phyloP scores from a whole-genome alignment of 352 stramenopile species.

The Pythium utonaiense region DNA sequence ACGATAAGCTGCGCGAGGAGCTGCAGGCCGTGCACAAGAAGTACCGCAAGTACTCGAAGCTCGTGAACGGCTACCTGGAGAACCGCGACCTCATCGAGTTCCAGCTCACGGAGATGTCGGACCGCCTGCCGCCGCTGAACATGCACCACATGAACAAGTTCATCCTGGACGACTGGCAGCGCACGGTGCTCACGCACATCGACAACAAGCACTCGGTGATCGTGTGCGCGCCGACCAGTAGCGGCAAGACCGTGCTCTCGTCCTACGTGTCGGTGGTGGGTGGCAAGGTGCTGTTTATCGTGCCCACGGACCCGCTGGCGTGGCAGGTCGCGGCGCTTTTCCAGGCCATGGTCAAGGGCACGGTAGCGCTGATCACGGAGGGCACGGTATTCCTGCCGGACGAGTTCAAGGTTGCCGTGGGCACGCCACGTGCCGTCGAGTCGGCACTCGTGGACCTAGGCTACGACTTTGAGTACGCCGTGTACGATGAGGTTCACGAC shows the following conservation, averaged over 20 bases:
- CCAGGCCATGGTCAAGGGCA: conserved; percentile 96
- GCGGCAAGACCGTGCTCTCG: conserved; percentile 94
- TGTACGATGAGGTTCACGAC: conserved; percentile 98
- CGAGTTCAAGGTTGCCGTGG: conserved; percentile 92
- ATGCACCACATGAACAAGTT: conserved; percentile 92
- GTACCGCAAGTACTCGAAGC: conserved; percentile 86
- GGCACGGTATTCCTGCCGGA: conserved; percentile 78
- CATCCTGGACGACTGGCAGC: conserved; percentile 97
- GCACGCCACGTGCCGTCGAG: conserved; percentile 94
- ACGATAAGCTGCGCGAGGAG: conserved; percentile 58
- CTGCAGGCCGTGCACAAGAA: conserved; percentile 81
- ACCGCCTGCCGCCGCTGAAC: conserved; percentile 79
- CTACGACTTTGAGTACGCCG: conserved; percentile 96
- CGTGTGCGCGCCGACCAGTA: conserved; percentile 97
- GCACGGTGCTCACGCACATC: conserved; percentile 93
- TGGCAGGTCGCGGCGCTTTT: conserved; percentile 99
- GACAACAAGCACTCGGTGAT: conserved; percentile 95
- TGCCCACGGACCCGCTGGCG: conserved; percentile 97
- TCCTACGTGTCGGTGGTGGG: conserved; percentile 82
- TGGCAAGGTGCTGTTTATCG: conserved; percentile 82
- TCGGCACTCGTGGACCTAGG: conserved; percentile 87
- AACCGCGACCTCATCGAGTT: conserved; percentile 81
- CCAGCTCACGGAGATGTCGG: conserved; percentile 86
- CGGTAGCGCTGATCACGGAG: conserved; percentile 95
- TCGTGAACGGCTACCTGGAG: conserved; percentile 60